Evolutionary conservation across 2,329 filamentous ascomycete species (phyloP), one percentile per base, ranked within the genome.

Genomic region (Colletotrichum truncatum): DNA sequence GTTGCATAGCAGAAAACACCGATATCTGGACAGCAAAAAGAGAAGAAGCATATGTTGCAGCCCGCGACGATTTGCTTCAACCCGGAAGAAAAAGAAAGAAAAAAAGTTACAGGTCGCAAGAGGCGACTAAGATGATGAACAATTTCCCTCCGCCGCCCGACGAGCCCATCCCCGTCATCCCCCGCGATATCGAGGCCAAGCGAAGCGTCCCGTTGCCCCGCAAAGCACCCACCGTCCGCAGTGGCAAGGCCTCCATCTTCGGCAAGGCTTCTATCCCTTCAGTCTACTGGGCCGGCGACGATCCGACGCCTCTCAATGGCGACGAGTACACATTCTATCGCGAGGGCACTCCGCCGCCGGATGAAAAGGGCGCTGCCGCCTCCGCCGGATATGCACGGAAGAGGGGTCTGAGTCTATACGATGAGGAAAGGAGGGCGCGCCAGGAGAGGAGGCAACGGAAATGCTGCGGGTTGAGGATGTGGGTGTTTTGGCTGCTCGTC

Each of bases 281-380:
- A 26, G 62, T 66, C 21, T 66, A 66, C 52, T 67, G 64, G 60
- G 64, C 54, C 36, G 55, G 43, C 43, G 64, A 67, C 48, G 64
- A 62, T 8, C 46, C 63, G 51, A 65, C 59, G 9, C 65, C 62
- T 7, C 8, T 49, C 25, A 30, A 52, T 49, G 38, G 51, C 36
- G 39, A 57, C 3, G 60, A 74, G 23, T 78, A 74, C 64, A 82
- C 79, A 0, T 82, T 82, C 36, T 80, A 78, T 69, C 76, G 78
- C 16, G 79, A 81, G 56, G 70, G 69, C 11, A 79, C 79, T n/a
- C 78, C 78, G 11, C 72, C 78, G 11, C 77, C 75, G 2, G 51
- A 48, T 23, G 51, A 66, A 39, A 56, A 57, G 38, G 66, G 57
- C 54, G 18, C 65, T 4, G 51, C 26, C 43, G 61, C 34, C 52